A percentile compares a stretch with the other conserved stretches of the same genome.
These are phyloP conservation scores for Coprinellus aureogranulatus DNA, from an alignment of 768 basidiomycete genomes.

Conservation along the genomic window DNA sequence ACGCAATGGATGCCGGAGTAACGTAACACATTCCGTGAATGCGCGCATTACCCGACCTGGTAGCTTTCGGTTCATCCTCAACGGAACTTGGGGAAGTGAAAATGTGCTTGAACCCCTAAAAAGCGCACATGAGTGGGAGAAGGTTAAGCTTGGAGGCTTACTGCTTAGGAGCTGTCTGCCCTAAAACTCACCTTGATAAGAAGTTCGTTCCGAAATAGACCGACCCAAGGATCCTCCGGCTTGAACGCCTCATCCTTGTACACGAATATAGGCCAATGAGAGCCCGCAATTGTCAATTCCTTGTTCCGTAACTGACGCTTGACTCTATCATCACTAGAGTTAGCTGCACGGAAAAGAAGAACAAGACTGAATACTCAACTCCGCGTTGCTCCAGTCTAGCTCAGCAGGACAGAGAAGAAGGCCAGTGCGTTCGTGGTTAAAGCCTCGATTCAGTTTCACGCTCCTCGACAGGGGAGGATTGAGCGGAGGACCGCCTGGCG, in stretches of 20 bases:
- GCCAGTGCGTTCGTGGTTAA: constrained; percentile 18
- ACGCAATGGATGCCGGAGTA: constrained; percentile 16
- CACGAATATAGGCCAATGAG: constrained; percentile 16
- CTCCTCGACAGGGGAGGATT: constrained; percentile 13
- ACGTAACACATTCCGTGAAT: constrained; percentile 17
- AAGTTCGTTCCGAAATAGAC: constrained; percentile 7
- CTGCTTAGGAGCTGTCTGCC: background rate
- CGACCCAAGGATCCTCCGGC: constrained; percentile 16
- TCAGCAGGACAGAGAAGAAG: constrained; percentile 19
- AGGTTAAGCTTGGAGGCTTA: background rate
- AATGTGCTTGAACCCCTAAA: constrained; percentile 14
- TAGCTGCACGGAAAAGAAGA: background rate
- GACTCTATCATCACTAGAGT: background rate
- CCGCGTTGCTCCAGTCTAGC: constrained; percentile 17
- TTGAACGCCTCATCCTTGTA: constrained; percentile 17
- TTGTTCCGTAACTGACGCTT: constrained; percentile 2
- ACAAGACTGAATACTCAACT: constrained; percentile 13
- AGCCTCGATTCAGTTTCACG: constrained; percentile 13
- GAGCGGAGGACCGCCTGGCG: background rate
- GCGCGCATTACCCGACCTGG: constrained; percentile 12
- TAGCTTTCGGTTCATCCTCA: constrained; percentile 7
- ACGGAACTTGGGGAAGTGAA: constrained; percentile 10
- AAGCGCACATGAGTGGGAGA: background rate
- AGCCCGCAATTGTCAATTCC: constrained; percentile 8
- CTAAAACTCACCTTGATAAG: constrained; percentile 5